These are phyloP conservation scores for Kingdonia uniflora DNA, from an alignment of 164 flowering plant species.

Conservation along the genomic window DNA sequence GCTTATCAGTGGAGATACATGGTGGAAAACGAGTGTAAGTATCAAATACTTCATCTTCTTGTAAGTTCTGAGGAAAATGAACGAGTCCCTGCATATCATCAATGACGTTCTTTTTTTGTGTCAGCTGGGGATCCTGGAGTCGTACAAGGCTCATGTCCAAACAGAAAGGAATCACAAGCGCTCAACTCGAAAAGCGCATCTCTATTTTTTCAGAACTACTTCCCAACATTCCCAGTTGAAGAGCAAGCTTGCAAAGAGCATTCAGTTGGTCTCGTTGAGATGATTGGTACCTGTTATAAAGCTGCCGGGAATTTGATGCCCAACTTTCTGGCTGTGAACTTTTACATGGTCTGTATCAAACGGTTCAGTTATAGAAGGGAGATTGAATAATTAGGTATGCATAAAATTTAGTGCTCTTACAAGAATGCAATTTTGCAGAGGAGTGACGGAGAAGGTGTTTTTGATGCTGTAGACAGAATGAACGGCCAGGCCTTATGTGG, in stretches of 20 bases:
- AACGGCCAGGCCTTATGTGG: slow-evolving; percentile 85
- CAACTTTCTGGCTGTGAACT: slow-evolving; percentile 88
- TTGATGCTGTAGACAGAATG: slow-evolving; percentile 74
- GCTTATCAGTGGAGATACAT: slow-evolving; percentile 96
- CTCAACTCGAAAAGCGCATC: slow-evolving; percentile 61
- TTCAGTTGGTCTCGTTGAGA: slow-evolving; percentile 59
- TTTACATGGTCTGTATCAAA: slow-evolving; percentile 69
- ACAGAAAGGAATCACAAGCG: slow-evolving; percentile 78
- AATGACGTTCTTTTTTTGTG: slow-evolving; percentile 7
- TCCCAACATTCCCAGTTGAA: slow-evolving; percentile 72
- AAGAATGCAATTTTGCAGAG: slow-evolving; percentile 48
- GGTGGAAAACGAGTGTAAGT: slow-evolving; percentile 88
- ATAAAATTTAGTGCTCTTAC: slow-evolving; percentile 15
- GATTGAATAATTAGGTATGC: neutral
- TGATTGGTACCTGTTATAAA: slow-evolving; percentile 76
- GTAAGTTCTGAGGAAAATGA: slow-evolving; percentile 63
- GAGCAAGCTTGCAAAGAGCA: slow-evolving; percentile 79
- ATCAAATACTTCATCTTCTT: neutral
- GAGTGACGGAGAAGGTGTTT: slow-evolving; percentile 59
- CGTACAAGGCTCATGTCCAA: slow-evolving; percentile 62
- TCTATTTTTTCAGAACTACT: slow-evolving; percentile 76
- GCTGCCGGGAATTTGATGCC: slow-evolving; percentile 80
- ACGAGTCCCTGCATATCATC: slow-evolving; percentile 24
- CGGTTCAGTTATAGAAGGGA: neutral
- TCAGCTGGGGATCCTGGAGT: slow-evolving; percentile 98